Percentiles rank a stretch among this genome's conserved stretches.
Conservation (phyloP, 352 stramenopile species). For the Phytophthora brassicae region DNA sequence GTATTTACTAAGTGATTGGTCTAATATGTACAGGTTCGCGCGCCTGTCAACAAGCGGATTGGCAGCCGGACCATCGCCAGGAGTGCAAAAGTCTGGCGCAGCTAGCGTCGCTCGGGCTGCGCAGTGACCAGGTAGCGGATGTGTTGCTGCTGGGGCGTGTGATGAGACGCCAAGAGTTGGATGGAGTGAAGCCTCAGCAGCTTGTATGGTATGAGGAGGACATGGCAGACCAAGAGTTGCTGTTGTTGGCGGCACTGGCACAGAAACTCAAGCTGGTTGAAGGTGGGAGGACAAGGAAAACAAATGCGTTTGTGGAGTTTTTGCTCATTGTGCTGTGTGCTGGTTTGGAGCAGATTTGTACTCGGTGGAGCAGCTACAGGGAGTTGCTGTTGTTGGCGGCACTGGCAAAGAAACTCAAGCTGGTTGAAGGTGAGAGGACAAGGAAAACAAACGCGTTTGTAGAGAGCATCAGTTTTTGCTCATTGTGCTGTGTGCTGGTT, state of each 20-base stretch:
- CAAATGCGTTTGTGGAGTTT: slow-evolving; percentile 6
- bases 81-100: slow-evolving; percentile 58
- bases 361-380: slow-evolving; percentile 44
- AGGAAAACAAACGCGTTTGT: background rate
- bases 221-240: slow-evolving; percentile 44
- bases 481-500: too few relatives aligned
- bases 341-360: slow-evolving; percentile 17
- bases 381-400: slow-evolving; percentile 52
- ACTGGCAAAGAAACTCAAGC: slow-evolving; percentile 51
- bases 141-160: slow-evolving; percentile 60
- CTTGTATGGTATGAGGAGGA: slow-evolving; percentile 67
- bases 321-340: too few relatives aligned
- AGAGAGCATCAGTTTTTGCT: too few relatives aligned
- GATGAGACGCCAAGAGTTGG: slow-evolving; percentile 26
- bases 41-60: slow-evolving; percentile 63
- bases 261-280: slow-evolving; percentile 59
- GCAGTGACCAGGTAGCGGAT: slow-evolving; percentile 44
- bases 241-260: slow-evolving; percentile 47
- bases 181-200: slow-evolving; percentile 24
- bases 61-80: slow-evolving; percentile 56
- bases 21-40: slow-evolving; percentile 48
- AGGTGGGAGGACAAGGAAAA: slow-evolving; percentile 8
- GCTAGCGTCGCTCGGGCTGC: slow-evolving; percentile 40
- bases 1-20: background rate
- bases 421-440: slow-evolving; percentile 37